phyloP scores from a whole-genome alignment of 768 basidiomycete species.

The Tricholoma matsutake region DNA sequence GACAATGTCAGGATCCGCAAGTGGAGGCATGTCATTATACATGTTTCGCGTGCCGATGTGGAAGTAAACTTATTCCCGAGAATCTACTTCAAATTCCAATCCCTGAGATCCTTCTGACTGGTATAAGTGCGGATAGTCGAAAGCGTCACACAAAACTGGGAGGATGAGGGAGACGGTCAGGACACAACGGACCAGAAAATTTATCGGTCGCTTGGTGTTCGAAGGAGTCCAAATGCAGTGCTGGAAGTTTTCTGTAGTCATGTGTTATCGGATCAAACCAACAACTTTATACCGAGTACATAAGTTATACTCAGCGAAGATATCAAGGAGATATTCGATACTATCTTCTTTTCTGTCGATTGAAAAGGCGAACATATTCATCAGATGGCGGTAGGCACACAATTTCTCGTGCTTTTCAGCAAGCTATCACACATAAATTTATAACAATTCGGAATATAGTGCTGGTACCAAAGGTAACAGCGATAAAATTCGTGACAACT shows the following conservation, averaged over 20 bases:
- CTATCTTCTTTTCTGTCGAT: too few species aligned
- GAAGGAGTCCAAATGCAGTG: not conserved
- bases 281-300: too few species aligned
- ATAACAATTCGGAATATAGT: too few species aligned
- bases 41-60: not conserved
- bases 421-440: too few species aligned
- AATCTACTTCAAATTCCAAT: not conserved
- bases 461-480: too few species aligned
- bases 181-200: not conserved
- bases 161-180: not conserved
- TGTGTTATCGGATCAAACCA: not conserved
- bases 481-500: too few species aligned
- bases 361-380: too few species aligned
- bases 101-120: not conserved
- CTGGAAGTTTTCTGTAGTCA: not conserved
- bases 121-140: not conserved
- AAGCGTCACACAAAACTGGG: not conserved
- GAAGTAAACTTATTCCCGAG: not conserved
- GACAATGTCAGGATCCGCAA: slow-evolving; percentile 14
- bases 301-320: too few species aligned
- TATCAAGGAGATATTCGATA: too few species aligned
- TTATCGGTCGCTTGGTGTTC: not conserved
- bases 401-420: too few species aligned
- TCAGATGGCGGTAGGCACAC: too few species aligned
- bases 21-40: slow-evolving; percentile 24